Percentiles rank a stretch among this genome's conserved stretches.
Evolutionary conservation across 1,284 basidiomycete species (phyloP).

Genomic region (Cryptococcus jaspeensis): DNA sequence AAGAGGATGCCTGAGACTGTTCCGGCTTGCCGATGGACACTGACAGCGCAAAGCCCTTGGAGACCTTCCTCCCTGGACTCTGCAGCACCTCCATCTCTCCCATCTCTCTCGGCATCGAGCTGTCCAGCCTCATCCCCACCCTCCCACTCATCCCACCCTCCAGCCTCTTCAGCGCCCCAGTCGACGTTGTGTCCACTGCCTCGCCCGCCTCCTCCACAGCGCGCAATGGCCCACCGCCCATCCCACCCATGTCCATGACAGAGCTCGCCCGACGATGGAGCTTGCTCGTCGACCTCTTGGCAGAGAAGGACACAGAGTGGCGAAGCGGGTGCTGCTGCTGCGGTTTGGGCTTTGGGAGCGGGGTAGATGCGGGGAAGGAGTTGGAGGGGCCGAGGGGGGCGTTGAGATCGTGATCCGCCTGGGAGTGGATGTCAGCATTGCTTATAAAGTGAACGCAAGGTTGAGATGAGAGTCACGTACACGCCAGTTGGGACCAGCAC

Average conservation of each 20-base stretch:
- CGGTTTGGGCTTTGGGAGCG: conserved; percentile 25
- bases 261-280: conserved; percentile 12
- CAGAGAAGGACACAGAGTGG: conserved; percentile 23
- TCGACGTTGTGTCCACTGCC: conserved; percentile 18
- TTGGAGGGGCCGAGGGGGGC: conserved; percentile 8
- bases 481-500: conserved; percentile 30
- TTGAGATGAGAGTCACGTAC: conserved; percentile 14
- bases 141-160: background rate
- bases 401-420: conserved; percentile 17
- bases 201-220: conserved; percentile 16
- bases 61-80: no score
- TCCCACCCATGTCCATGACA: conserved; percentile 7
- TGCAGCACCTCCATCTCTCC: background rate
- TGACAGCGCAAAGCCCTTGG: no score
- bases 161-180: conserved; percentile 21
- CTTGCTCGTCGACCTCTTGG: background rate
- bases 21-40: no score
- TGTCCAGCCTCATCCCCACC: no score
- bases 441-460: background rate
- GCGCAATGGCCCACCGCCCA: background rate
- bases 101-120: background rate
- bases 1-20: background rate
- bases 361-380: conserved; percentile 18
- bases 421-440: background rate
- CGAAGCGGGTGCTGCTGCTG: conserved; percentile 8